phyloP scores from a whole-genome alignment of 2,329 filamentous ascomycete species.

The Hirsutella thompsonii region DNA sequence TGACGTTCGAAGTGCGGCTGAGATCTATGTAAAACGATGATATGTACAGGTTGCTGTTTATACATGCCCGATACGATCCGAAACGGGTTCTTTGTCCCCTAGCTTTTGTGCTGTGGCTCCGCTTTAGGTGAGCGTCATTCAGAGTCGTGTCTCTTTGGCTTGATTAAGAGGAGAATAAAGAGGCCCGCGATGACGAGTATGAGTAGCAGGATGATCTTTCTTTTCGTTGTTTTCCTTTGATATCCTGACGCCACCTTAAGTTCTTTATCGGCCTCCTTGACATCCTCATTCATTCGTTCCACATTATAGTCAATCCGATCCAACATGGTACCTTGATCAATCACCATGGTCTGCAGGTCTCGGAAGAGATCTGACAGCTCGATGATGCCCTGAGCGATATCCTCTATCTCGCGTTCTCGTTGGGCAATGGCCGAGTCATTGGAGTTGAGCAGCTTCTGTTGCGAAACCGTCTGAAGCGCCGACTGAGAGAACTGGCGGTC shows the following conservation, averaged over 20 bases:
- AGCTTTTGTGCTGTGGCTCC: conserved; percentile 4
- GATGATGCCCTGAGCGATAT: conserved; percentile 96
- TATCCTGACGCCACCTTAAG: conserved; percentile 80
- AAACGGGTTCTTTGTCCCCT: not conserved
- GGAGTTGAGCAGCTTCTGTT: conserved; percentile 53
- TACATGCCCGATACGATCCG: conserved; percentile 7
- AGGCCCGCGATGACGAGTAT: conserved; percentile 72
- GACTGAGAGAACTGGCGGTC: conserved; percentile 87
- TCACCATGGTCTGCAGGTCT: conserved; percentile 90
- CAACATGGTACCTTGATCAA: conserved; percentile 80
- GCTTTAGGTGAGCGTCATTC: not conserved
- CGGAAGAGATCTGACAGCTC: conserved; percentile 94
- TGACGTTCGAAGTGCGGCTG: too few species aligned
- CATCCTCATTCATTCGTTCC: conserved; percentile 84
- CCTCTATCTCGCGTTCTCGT: conserved; percentile 91
- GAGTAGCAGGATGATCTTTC: conserved; percentile 86
- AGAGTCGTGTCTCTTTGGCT: conserved; percentile 48
- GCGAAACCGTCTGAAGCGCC: conserved; percentile 66
- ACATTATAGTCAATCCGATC: conserved; percentile 98
- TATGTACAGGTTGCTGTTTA: conserved; percentile 11
- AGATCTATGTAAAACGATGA: too few species aligned
- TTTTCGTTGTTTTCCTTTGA: conserved; percentile 76
- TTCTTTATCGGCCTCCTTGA: conserved; percentile 88
- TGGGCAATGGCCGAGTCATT: conserved; percentile 81
- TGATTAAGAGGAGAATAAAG: conserved; percentile 72